phyloP scores from a whole-genome alignment of 768 basidiomycete species.

The Leccinum arenicola region DNA sequence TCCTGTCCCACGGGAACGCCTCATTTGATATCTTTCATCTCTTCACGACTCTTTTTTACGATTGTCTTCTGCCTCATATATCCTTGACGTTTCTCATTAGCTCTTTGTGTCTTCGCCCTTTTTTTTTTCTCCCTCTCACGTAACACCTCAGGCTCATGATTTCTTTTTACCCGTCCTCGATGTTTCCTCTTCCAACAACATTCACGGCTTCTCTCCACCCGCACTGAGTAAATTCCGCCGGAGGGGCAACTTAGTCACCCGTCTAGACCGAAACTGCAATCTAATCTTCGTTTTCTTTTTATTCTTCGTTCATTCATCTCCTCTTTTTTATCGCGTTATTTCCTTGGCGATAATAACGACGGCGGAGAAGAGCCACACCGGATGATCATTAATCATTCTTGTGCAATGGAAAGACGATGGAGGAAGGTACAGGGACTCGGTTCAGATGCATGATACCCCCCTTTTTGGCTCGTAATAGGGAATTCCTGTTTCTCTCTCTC shows the following conservation, averaged over 20 bases:
- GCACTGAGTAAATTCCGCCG: conserved; percentile 28
- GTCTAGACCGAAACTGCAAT: conserved; percentile 25
- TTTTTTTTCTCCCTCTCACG: conserved; percentile 10
- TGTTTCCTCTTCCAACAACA: conserved; percentile 15
- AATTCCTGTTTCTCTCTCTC: conserved; percentile 9
- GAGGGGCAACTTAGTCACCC: conserved; percentile 21
- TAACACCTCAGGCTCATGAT: conserved; percentile 25
- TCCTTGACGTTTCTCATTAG: conserved; percentile 30
- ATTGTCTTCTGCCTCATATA: conserved; percentile 34
- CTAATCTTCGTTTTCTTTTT: conserved; percentile 18
- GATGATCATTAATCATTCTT: conserved; percentile 16
- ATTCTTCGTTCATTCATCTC: not conserved
- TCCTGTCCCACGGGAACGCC: conserved; percentile 23
- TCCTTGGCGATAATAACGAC: conserved; percentile 6
- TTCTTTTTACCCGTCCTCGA: conserved; percentile 24
- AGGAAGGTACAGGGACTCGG: conserved; percentile 17
- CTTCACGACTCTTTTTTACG: conserved; percentile 34
- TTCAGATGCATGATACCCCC: conserved; percentile 19
- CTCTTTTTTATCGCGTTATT: conserved; percentile 5
- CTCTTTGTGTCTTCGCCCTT: conserved; percentile 19
- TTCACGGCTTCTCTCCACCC: conserved; percentile 16
- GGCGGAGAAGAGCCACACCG: conserved; percentile 2
- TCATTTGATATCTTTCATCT: conserved; percentile 33
- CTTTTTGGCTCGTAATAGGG: conserved; percentile 18
- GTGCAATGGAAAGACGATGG: conserved; percentile 9